These are phyloP conservation scores for Euptelea pleiosperma DNA, from an alignment of 164 flowering plant species.

Conservation along the genomic window DNA sequence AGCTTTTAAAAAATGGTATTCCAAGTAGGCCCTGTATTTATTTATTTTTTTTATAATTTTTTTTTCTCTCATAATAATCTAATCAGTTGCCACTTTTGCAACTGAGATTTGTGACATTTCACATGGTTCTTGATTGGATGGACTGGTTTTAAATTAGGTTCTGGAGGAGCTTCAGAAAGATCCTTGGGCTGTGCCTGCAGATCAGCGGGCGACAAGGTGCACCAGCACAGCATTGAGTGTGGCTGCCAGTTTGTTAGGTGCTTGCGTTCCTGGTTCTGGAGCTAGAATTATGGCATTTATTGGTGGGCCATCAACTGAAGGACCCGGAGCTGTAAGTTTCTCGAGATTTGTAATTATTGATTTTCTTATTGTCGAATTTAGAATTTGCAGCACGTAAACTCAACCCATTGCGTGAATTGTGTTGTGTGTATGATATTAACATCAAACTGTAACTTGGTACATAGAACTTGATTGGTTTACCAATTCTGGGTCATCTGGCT, in stretches of 20 bases:
- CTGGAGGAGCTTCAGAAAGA: slow-evolving; percentile 94
- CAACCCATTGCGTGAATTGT: background rate
- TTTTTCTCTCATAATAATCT: too few species aligned
- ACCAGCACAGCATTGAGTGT: slow-evolving; percentile 81
- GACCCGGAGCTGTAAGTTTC: slow-evolving; percentile 77
- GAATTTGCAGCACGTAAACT: background rate
- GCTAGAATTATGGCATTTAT: slow-evolving; percentile 93
- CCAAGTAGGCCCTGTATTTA: too few species aligned
- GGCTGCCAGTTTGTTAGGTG: slow-evolving; percentile 83
- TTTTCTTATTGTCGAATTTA: background rate
- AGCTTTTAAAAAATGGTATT: too few species aligned
- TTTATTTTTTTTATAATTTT: too few species aligned
- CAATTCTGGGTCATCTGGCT: too few species aligned
- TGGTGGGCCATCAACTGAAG: slow-evolving; percentile 97
- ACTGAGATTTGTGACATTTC: background rate
- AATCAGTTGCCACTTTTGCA: background rate
- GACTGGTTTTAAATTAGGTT: slow-evolving; percentile 36
- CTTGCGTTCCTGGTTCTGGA: slow-evolving; percentile 93
- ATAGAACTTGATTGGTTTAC: too few species aligned
- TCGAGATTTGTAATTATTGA: background rate
- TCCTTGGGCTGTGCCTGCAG: slow-evolving; percentile 77
- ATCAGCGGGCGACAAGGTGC: slow-evolving; percentile 83
- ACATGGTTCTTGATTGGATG: slow-evolving; percentile 1
- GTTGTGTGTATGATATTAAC: too few species aligned
- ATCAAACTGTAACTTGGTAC: background rate